A percentile compares a stretch with the other conserved stretches of the same genome.
Evolutionary conservation across 1,284 basidiomycete genomes (phyloP).

Genomic region (Inonotus hispidus): DNA sequence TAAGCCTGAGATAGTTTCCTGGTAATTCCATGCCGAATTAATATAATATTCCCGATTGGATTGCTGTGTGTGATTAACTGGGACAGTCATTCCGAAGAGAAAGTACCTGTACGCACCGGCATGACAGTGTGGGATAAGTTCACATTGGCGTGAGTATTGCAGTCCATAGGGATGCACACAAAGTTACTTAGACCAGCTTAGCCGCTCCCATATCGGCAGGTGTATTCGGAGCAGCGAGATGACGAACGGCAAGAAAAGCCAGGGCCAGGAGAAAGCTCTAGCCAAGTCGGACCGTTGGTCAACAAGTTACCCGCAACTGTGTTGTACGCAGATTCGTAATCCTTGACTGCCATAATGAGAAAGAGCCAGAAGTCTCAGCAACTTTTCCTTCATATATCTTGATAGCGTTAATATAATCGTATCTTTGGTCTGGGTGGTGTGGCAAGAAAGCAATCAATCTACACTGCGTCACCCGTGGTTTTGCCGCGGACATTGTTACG

Average conservation of each 20-base stretch:
- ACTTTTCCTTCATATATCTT: too few relatives aligned
- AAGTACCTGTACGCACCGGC: background rate
- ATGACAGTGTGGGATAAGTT: constrained; percentile 11
- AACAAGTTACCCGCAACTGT: too few relatives aligned
- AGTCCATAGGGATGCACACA: background rate
- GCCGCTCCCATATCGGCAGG: background rate
- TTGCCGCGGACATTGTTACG: too few relatives aligned
- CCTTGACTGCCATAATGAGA: too few relatives aligned
- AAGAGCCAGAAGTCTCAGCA: too few relatives aligned
- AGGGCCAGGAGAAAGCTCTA: background rate
- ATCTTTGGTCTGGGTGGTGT: too few relatives aligned
- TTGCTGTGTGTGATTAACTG: background rate
- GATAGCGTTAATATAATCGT: too few relatives aligned
- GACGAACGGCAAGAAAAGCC: background rate
- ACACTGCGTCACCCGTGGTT: too few relatives aligned
- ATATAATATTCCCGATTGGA: constrained; percentile 4
- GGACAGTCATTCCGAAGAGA: background rate
- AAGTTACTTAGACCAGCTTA: background rate
- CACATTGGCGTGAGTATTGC: constrained; percentile 10
- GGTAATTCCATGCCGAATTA: background rate
- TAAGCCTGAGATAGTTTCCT: background rate
- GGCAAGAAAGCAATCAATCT: too few relatives aligned
- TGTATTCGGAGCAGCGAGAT: background rate
- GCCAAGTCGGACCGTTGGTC: too few relatives aligned
- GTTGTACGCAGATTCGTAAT: too few relatives aligned